These are phyloP conservation scores for Dorcoceras hygrometricum DNA, from an alignment of 257 asterid species.

Conservation along the genomic window DNA sequence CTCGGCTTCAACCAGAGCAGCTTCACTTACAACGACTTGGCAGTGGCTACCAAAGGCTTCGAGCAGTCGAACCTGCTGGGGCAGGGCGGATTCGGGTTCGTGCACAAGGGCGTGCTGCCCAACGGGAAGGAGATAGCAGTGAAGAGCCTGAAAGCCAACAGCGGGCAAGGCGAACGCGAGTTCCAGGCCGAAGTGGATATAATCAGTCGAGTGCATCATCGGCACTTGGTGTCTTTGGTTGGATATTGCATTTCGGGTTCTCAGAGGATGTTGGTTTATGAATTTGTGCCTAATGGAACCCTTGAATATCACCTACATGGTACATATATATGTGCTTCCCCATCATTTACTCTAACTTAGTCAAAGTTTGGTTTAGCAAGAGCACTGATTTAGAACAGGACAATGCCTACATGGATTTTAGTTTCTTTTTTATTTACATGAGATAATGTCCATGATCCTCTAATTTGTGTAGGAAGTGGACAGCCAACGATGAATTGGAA, in stretches of 20 bases:
- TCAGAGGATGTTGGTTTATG: constrained; percentile 59
- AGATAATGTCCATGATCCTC: neutral
- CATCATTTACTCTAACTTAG: too few relatives aligned
- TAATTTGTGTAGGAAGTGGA: constrained; percentile 34
- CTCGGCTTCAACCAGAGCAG: constrained; percentile 45
- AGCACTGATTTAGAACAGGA: too few relatives aligned
- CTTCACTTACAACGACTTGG: constrained; percentile 53
- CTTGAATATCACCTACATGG: constrained; percentile 67
- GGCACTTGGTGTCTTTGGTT: constrained; percentile 59
- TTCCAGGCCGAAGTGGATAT: constrained; percentile 69
- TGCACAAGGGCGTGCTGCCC: constrained; percentile 65
- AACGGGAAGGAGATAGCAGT: constrained; percentile 56
- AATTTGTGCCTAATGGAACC: constrained; percentile 46
- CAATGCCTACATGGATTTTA: too few relatives aligned
- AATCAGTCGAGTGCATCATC: constrained; percentile 64
- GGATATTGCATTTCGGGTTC: constrained; percentile 60
- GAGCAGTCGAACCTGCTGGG: constrained; percentile 48
- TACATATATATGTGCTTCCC: constrained; percentile 14
- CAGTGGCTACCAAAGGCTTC: constrained; percentile 48
- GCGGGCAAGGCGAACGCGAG: constrained; percentile 66
- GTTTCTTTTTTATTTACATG: too few relatives aligned
- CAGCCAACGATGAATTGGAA: constrained; percentile 42
- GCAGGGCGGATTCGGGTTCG: constrained; percentile 71
- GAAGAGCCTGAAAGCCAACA: constrained; percentile 53
- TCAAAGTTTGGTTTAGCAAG: too few relatives aligned